A percentile compares a stretch with the other conserved stretches of the same genome.
These are phyloP conservation scores for Penicillium alfredii DNA, from an alignment of 495 filamentous ascomycete genomes.

Conservation along the genomic window DNA sequence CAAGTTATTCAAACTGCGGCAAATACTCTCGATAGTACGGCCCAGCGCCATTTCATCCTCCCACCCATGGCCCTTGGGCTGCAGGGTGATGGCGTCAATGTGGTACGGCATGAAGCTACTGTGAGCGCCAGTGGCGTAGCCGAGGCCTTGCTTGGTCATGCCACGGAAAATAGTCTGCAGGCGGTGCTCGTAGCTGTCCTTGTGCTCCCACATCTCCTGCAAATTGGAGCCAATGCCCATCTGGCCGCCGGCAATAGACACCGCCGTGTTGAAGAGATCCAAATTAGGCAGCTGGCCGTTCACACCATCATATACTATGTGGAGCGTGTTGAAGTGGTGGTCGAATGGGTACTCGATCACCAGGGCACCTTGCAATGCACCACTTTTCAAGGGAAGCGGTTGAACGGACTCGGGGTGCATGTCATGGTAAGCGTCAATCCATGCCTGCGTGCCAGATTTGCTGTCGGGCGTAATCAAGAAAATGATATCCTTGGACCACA, in stretches of 20 bases:
- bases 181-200: slow-evolving; percentile 74
- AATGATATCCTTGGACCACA: slow-evolving; percentile 99
- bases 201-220: slow-evolving; percentile 82
- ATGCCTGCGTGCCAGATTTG: slow-evolving; percentile 85
- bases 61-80: slow-evolving; percentile 84
- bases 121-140: slow-evolving; percentile 85
- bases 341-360: slow-evolving; percentile 90
- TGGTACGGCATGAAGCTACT: slow-evolving; percentile 97
- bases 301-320: slow-evolving; percentile 92
- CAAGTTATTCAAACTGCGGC: slow-evolving; percentile 89
- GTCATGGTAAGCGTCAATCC: slow-evolving; percentile 96
- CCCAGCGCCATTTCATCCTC: slow-evolving; percentile 97
- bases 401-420: slow-evolving; percentile 65
- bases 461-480: slow-evolving; percentile 86
- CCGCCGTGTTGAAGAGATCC: slow-evolving; percentile 92
- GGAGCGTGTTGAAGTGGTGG: slow-evolving; percentile 73
- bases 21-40: slow-evolving; percentile 79
- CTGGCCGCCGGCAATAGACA: slow-evolving; percentile 78
- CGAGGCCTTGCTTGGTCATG: slow-evolving; percentile 87
- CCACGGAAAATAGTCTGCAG: slow-evolving; percentile 86
- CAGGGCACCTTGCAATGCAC: slow-evolving; percentile 85
- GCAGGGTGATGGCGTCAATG: slow-evolving; percentile 91
- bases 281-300: slow-evolving; percentile 95
- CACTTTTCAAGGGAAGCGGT: slow-evolving; percentile 83
- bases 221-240: slow-evolving; percentile 80